Base-by-base conservation (phyloP, 106 monocot genomes). In the Phalaenopsis equestris region DNA sequence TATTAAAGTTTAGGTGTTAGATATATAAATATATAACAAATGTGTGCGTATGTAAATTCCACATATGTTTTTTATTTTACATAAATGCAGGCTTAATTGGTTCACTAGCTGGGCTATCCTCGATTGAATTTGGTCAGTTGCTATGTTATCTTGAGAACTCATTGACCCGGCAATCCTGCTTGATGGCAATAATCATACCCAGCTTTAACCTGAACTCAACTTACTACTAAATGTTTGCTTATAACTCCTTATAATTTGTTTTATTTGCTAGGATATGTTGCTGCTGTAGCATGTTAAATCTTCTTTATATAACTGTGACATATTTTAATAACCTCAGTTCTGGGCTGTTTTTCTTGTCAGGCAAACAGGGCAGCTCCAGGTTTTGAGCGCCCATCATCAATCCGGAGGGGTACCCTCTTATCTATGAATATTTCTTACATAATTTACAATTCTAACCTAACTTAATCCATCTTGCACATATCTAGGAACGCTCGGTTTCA, bases 371-470 rank as follows among this genome's bases (percentile, higher is more conserved):
- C 86, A 93, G 81, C 89, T 99, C 75, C 90, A 99, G 70, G 94
- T 95, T 55, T 82, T 99, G 75, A 99, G 98, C 79, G 91, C 94
- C 10, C 98, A 99, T 83, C 98, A 99, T 76, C 98, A 99, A 77
- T 94, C 94, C 47, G 98, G 98, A 87, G 94, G 98, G 88, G 94
- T 92, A 88, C 56, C 3, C 47, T 24, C 17, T 15, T 45, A 19
- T 0, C 43, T 12, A 43, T 7, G 68, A 9, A 5, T 74, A 18
- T 74, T 45, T 45, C 45, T 8, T 45, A 19, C n/a, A 18, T 74
- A 11, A 15, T 74, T 1, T 74, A 12, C 5, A 17, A 42, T 5
- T 42, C 6, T 19, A 45, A 42, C 15, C 11, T 41, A 73, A 42
- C 38, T 47, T 7, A 19, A 8, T 39, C 23, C 14, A 61, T 6